phyloP scores from a whole-genome alignment of 768 basidiomycete species.

The Agaricus subrufescens region DNA sequence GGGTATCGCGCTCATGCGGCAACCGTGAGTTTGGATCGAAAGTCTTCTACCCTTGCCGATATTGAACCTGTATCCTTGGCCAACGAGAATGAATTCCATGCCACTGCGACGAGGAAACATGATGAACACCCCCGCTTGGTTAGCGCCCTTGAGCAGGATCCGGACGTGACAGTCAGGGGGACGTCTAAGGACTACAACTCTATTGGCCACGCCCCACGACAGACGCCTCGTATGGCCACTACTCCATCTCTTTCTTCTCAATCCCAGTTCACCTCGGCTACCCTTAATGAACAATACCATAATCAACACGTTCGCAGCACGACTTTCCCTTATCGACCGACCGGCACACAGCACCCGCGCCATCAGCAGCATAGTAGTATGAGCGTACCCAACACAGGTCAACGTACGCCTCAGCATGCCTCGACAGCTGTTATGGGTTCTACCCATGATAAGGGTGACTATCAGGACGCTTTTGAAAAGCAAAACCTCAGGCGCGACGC shows the following conservation, averaged over 20 bases:
- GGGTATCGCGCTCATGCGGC: constrained; percentile 36
- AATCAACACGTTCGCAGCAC: constrained; percentile 39
- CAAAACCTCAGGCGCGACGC: constrained; percentile 20
- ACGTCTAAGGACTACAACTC: constrained; percentile 9
- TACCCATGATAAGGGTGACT: constrained; percentile 17
- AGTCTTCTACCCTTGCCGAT: constrained; percentile 10
- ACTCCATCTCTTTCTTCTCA: constrained; percentile 14
- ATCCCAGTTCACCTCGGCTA: constrained; percentile 12
- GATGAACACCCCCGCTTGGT: constrained; percentile 9
- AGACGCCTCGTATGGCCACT: constrained; percentile 10
- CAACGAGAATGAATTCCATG: constrained; percentile 33
- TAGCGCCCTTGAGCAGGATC: background rate
- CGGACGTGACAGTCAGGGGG: constrained; percentile 9
- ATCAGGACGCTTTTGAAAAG: constrained; percentile 15
- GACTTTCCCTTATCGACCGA: constrained; percentile 39
- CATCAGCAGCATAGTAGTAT: constrained; percentile 47
- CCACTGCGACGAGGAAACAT: constrained; percentile 13
- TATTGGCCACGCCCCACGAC: constrained; percentile 1
- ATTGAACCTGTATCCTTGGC: constrained; percentile 13
- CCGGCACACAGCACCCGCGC: constrained; percentile 21
- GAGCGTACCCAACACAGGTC: constrained; percentile 33
- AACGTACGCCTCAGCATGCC: constrained; percentile 29
- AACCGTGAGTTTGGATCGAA: background rate
- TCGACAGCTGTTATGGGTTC: constrained; percentile 21
- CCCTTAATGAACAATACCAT: constrained; percentile 20